Evolutionary conservation across 148 eudicot genomes (phyloP), one percentile per base, ranked within the genome.

Genomic region (Rhododendron ovatum): DNA sequence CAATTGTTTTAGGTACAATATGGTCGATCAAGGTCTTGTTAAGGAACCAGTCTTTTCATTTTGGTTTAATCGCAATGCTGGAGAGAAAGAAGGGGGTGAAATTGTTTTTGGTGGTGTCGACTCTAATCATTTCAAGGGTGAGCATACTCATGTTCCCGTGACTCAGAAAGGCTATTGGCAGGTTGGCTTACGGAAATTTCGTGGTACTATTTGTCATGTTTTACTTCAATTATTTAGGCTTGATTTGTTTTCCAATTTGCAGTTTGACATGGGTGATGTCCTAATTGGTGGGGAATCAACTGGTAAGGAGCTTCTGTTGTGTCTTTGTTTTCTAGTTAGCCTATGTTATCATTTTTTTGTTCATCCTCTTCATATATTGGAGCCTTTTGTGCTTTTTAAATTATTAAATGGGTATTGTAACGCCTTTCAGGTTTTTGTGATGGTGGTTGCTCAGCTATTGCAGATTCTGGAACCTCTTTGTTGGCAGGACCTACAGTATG

Each of bases 391-490:
- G 82, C 59, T 87, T 75, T 69, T 57, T 82, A 17, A 82, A 84
- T 24, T 57, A 30, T 33, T 71, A 65, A 69, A 43, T 33, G 35
- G 73, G 71, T 73, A 69, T 30, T 55, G 69, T 57, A 30, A 7
- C 7, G 11, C 13, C 82, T 90, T 91, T 86, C 94, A 96, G 99
- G 96, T 90, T 95, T 87, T 86, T 96, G 99, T 83, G 85, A 86
- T 89, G 91, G 81, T 84, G 96, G 98, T 80, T 96, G 99, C 89
- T 91, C 99, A 51, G 98, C 99, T 67, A 96, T 96, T 85, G 99
- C 98, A 50, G 99, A 96, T 89, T 96, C 99, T 89, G 99, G 99
- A 83, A 96, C 98, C 45, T 95, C 99, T 86, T 89, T 95, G 89
- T 87, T 96, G 94, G 96, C 99, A 88, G 99, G 99, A 84, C 99